These are phyloP conservation scores for Aspergillus fumigatus DNA, from an alignment of 2,329 filamentous ascomycete species.

Conservation along the genomic window DNA sequence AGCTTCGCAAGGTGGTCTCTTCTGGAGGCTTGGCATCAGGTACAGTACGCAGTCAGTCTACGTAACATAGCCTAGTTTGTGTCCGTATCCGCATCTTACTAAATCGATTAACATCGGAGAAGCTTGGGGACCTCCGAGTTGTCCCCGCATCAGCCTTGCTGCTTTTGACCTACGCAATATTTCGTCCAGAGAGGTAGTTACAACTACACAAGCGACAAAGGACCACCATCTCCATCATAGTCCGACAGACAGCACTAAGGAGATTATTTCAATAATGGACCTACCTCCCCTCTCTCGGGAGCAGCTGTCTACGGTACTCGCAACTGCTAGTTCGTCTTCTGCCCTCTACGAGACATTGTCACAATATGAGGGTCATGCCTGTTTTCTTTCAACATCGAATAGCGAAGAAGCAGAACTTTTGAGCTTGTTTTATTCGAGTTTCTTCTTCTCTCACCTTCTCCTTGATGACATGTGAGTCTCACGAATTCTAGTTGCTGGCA, in stretches of 20 bases:
- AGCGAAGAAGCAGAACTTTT: slow-evolving; percentile 26
- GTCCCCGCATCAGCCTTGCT: slow-evolving; percentile 26
- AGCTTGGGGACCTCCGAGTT: slow-evolving; percentile 24
- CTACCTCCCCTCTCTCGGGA: slow-evolving; percentile 26
- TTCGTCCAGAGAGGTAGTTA: not conserved
- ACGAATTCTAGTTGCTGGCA: not conserved
- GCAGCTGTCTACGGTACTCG: slow-evolving; percentile 26
- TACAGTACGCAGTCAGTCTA: slow-evolving; percentile 4
- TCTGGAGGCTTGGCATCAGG: slow-evolving; percentile 35
- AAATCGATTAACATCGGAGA: slow-evolving; percentile 1
- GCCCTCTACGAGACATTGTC: slow-evolving; percentile 33
- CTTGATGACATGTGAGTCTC: slow-evolving; percentile 35
- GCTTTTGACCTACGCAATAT: not conserved
- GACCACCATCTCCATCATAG: not conserved
- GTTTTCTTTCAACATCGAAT: slow-evolving; percentile 22
- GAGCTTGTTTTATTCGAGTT: slow-evolving; percentile 36
- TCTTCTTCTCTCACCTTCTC: slow-evolving; percentile 38
- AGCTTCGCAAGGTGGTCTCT: slow-evolving; percentile 43
- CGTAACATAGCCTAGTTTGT: not conserved
- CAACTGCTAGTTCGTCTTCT: slow-evolving; percentile 25
- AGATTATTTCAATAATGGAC: slow-evolving; percentile 19
- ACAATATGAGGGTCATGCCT: slow-evolving; percentile 33
- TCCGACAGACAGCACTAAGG: not conserved
- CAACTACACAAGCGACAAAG: not conserved
- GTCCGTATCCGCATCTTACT: not conserved